A percentile compares a stretch with the other conserved stretches of the same genome.
Evolutionary conservation across 768 basidiomycete genomes (phyloP).

Genomic region (Brasilioporus rufonigricans): DNA sequence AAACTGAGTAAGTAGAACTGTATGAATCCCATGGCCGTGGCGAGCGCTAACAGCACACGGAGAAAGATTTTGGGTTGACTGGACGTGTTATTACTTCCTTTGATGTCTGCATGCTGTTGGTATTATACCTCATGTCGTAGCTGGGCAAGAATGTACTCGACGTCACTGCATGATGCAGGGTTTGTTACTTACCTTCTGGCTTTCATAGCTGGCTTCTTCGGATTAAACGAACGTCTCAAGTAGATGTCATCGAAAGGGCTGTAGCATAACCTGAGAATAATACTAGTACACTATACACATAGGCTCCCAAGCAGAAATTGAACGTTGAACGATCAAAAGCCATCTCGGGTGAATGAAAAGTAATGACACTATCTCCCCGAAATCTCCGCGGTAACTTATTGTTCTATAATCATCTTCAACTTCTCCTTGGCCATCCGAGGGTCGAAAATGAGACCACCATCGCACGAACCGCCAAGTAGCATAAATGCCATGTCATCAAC

Average conservation of each 20-base stretch:
- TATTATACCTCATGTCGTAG: background rate
- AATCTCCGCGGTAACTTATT: background rate
- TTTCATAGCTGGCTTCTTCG: too few relatives aligned
- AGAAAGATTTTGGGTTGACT: background rate
- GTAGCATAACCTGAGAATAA: background rate
- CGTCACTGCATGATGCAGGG: background rate
- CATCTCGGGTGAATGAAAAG: too few relatives aligned
- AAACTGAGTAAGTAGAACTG: constrained; percentile 5
- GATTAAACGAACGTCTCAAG: too few relatives aligned
- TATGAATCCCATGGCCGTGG: background rate
- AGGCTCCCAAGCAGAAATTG: too few relatives aligned
- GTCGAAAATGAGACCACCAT: constrained; percentile 50
- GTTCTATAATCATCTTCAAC: constrained; percentile 6
- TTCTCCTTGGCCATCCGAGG: constrained; percentile 32
- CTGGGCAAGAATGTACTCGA: background rate
- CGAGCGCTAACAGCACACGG: too few relatives aligned
- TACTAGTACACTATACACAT: too few relatives aligned
- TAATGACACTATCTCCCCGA: background rate
- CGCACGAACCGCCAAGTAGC: background rate
- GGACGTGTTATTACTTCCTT: background rate
- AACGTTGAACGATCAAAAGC: background rate
- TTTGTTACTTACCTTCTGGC: too few relatives aligned
- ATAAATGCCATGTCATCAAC: constrained; percentile 60
- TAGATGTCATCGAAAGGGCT: too few relatives aligned
- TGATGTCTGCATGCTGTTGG: background rate